Evolutionary conservation across 1,139 yeast species (phyloP).

Genomic region (Candida glucosophila): DNA sequence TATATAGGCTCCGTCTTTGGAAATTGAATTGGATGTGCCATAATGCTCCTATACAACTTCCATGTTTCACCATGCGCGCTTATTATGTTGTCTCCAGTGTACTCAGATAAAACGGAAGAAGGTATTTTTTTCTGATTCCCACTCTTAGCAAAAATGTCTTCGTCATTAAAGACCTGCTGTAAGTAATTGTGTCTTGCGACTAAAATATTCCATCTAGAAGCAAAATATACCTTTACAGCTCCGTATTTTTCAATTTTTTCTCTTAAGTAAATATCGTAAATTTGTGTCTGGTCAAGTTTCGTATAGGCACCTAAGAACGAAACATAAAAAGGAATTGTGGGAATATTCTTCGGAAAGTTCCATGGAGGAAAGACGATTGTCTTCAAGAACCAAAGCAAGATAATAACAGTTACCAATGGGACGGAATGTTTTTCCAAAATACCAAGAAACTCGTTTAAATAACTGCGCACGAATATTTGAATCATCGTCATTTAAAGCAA

Average conservation of each 20-base stretch:
- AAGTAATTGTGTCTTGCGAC: conserved; percentile 43
- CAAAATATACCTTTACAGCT: conserved; percentile 54
- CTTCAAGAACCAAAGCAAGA: neutral
- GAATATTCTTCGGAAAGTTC: conserved; percentile 34
- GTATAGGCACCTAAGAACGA: conserved; percentile 41
- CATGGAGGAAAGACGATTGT: conserved; percentile 20
- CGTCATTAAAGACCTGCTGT: conserved; percentile 40
- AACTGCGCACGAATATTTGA: no score
- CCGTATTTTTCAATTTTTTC: conserved; percentile 40
- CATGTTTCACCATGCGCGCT: conserved; percentile 53
- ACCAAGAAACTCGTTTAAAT: no score
- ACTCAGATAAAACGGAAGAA: conserved; percentile 43
- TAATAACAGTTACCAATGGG: neutral
- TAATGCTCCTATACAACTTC: conserved; percentile 38
- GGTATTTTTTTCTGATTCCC: conserved; percentile 58
- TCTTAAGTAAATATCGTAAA: conserved; percentile 33
- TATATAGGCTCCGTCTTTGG: conserved; percentile 32
- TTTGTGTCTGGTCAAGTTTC: conserved; percentile 39
- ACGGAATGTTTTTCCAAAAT: no score
- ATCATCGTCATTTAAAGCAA: no score
- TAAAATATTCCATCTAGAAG: conserved; percentile 54
- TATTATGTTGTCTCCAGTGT: conserved; percentile 57
- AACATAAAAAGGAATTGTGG: conserved; percentile 56
- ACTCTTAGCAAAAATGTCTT: conserved; percentile 44
- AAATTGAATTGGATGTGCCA: conserved; percentile 44